phyloP scores from a whole-genome alignment of 1,284 basidiomycete species.

The Pascua guehoae region DNA sequence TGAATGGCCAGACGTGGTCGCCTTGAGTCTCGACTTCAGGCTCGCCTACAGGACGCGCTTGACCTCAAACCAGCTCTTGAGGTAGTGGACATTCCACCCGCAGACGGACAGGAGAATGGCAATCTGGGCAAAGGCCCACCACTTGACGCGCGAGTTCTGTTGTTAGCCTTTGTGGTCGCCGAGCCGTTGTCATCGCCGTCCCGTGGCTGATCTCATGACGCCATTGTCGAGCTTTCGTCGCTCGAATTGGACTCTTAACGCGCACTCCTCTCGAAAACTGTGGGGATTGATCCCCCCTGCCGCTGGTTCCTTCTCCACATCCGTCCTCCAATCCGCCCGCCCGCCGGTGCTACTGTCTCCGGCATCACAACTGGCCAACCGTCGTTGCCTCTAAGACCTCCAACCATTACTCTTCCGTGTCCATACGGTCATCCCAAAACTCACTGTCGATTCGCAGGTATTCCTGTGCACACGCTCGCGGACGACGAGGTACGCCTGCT shows the following conservation, averaged over 20 bases:
- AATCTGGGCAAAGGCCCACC: slow-evolving; percentile 94
- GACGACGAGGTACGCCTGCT: slow-evolving; percentile 97
- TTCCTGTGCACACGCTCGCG: slow-evolving; percentile 90
- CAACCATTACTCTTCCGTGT: too few relatives aligned
- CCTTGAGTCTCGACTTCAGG: too few relatives aligned
- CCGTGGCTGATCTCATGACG: not conserved
- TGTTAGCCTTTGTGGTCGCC: not conserved
- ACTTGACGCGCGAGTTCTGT: slow-evolving; percentile 89
- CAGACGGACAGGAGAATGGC: slow-evolving; percentile 84
- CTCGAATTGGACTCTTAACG: not conserved
- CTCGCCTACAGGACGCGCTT: slow-evolving; percentile 73
- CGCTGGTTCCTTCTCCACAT: too few relatives aligned
- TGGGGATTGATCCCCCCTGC: too few relatives aligned
- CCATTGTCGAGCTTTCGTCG: too few relatives aligned
- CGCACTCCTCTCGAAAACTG: too few relatives aligned
- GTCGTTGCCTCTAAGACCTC: too few relatives aligned
- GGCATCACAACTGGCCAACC: too few relatives aligned
- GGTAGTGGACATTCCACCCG: slow-evolving; percentile 96
- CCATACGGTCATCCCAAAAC: slow-evolving; percentile 46
- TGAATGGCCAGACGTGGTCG: too few relatives aligned
- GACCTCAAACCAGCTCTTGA: slow-evolving; percentile 89
- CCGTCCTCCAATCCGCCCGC: too few relatives aligned
- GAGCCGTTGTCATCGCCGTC: not conserved
- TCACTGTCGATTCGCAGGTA: slow-evolving; percentile 48
- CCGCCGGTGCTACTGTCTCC: too few relatives aligned